Percentiles rank a stretch among this genome's conserved stretches.
Evolutionary conservation across 1,284 basidiomycete genomes (phyloP).

Genomic region (Heterobasidion parviporum): DNA sequence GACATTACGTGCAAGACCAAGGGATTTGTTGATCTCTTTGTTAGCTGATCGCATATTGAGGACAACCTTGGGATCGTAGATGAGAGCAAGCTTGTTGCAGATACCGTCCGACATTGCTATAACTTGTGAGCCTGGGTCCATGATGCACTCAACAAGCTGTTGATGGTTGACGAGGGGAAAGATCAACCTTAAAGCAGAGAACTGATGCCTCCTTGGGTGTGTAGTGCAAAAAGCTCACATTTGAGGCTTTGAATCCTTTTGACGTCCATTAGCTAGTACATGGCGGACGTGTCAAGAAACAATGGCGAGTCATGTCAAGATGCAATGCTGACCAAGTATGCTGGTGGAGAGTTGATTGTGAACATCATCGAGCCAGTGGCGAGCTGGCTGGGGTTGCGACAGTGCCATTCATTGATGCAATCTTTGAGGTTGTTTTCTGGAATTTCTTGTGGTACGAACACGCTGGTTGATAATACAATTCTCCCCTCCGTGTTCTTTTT

Average conservation of each 20-base stretch:
- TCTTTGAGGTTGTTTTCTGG: neutral
- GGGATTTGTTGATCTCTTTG: slow-evolving; percentile 13
- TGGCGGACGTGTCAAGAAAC: neutral
- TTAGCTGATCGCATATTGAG: slow-evolving; percentile 13
- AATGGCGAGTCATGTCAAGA: neutral
- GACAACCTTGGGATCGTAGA: neutral
- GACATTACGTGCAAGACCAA: slow-evolving; percentile 13
- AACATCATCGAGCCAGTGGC: neutral
- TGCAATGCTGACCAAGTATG: neutral
- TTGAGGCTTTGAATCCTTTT: neutral
- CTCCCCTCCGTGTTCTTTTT: neutral
- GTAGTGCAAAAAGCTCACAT: neutral
- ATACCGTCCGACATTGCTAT: neutral
- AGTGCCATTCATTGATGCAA: neutral
- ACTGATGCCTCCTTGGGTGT: neutral
- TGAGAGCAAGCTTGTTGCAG: neutral
- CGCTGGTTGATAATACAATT: neutral
- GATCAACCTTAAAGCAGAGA: neutral
- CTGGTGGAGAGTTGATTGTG: neutral
- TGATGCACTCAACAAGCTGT: neutral
- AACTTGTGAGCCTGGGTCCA: neutral
- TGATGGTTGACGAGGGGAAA: neutral
- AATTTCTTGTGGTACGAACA: neutral
- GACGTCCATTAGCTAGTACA: neutral
- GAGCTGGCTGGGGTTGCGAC: neutral